Evolutionary conservation across 2,329 filamentous ascomycete species (phyloP), one percentile per base, ranked within the genome.

Genomic region (Grosmannia huntii): DNA sequence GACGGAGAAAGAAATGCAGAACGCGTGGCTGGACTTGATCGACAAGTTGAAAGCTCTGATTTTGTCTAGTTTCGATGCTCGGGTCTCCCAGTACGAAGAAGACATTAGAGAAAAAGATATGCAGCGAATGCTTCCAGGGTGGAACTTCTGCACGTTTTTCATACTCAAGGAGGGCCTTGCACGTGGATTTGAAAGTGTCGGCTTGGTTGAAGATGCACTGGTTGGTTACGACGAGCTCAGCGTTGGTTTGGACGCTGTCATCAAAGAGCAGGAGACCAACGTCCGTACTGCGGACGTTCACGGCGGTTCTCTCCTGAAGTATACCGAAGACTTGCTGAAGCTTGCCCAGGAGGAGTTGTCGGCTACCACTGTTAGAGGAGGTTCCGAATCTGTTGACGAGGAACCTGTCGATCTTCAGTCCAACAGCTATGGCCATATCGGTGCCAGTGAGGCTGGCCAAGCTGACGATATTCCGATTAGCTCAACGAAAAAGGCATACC

Each of bases 91-190:
- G 66, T 99, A 99, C 69, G 94, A 99, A 70, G 91, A 96, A 60
- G 94, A 99, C 65, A 96, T 99, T 64, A 87, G 89, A 62, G 94
- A 96, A 70, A 94, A 91, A 67, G 92, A 97, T 65, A 82, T 86
- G 0, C 91, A 97, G 69, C 81, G 92, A 53, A 85, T 78, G 38
- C 73, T 99, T 21, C 94, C 94, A 0, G 94, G 94, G 0, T 99
- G 94, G 94, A 99, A 99, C 68, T 99, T 99, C 68, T 97, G 94
- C 71, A 99, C 94, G 0, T 99, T 99, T 69, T 99, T 99, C 69
- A 91, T 99, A 19, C 78, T 99, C 10, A 99, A 99, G 67, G 94
- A 99, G 70, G 94, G 94, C 0, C 75, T 99, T 41, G 92, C 94
- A 1, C 82, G 89, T 64, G 95, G 92, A 0, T 96, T 99, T 64